These are phyloP conservation scores for Casuarina glauca DNA, from an alignment of 306 rosid species.

Conservation along the genomic window DNA sequence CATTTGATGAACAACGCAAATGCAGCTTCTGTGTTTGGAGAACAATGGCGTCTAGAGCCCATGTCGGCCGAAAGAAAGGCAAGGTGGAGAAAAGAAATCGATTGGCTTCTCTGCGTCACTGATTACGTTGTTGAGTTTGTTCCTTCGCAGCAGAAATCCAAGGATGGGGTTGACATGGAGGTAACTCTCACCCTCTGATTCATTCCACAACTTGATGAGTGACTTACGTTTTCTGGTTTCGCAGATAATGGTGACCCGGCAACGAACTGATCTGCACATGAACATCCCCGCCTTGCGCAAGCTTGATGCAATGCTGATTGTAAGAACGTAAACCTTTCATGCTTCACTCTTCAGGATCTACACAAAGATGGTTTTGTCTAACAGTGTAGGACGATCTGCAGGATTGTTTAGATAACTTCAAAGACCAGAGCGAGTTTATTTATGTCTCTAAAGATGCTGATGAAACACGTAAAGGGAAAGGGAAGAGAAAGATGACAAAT, in stretches of 20 bases:
- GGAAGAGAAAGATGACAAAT: conserved; percentile 68
- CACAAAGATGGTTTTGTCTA: conserved; percentile 14
- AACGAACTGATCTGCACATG: conserved; percentile 91
- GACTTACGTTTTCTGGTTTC: conserved; percentile 22
- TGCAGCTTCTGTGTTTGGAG: conserved; percentile 95
- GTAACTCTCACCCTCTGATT: conserved; percentile 30
- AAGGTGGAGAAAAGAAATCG: conserved; percentile 89
- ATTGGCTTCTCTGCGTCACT: conserved; percentile 80
- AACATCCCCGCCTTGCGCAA: conserved; percentile 90
- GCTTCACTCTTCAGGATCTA: background rate
- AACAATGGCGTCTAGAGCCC: conserved; percentile 82
- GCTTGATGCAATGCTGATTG: conserved; percentile 89
- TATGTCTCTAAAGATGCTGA: conserved; percentile 69
- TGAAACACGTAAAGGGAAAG: conserved; percentile 47
- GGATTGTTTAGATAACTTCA: conserved; percentile 89
- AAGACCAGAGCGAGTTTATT: conserved; percentile 70
- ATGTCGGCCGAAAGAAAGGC: conserved; percentile 72
- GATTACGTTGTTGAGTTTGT: conserved; percentile 91
- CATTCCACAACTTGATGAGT: too few relatives aligned
- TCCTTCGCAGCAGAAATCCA: conserved; percentile 72
- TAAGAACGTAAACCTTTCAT: conserved; percentile 39
- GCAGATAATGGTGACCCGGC: conserved; percentile 93
- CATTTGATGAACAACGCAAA: background rate
- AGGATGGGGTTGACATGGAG: conserved; percentile 90
- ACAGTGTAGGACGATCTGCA: conserved; percentile 35